Base-by-base conservation (phyloP, 2,329 filamentous ascomycete genomes). In the Xenoacremonium recifei region DNA sequence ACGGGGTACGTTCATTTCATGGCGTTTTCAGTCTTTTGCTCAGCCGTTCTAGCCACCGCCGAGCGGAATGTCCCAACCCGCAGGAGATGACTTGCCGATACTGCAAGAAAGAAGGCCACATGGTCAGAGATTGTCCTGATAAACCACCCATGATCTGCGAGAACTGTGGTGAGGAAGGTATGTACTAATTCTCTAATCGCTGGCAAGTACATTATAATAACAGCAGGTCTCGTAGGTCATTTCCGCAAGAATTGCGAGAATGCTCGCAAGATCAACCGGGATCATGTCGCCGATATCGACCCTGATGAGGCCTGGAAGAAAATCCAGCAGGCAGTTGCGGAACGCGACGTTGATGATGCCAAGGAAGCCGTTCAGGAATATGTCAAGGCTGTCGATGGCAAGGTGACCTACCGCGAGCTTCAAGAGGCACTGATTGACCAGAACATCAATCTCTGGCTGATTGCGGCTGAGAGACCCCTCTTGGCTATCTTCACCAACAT, bases 401-500 rank as follows among this genome's bases (percentile, higher is more conserved):
- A 73, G 0, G 68, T 75, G 13, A 84, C 76, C 1, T 84, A 85
- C 51, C 52, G 66, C 6, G 70, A 83, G 15, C 70, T 89, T 5
- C 84, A 89, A 67, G 55, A 70, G 21, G 71, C 71, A 2, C 75
- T 89, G 58, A 79, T 84, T 6, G 53, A 63, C 2, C 67, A 78
- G 31, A 59, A 68, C 1, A 71, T 85, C 44, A 64, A 64, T 3
- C 64, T 85, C 12, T 84, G 75, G 64, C 65, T 89, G 39, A 84
- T 88, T 50, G 80, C 79, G 5, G 62, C 78, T 5, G 77, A 86
- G 68, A 76, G 78, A 50, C 65, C 76, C 23, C 60, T 72, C 5
- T 62, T 85, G 1, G 58, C 66, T 2, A 79, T 80, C 5, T 75
- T 82, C 51, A 86, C 81, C 46, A 84, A 85, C 63, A 85, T 88